These are phyloP conservation scores for Chalaropsis ovoidea DNA, from an alignment of 2,329 filamentous ascomycete species.

Conservation along the genomic window DNA sequence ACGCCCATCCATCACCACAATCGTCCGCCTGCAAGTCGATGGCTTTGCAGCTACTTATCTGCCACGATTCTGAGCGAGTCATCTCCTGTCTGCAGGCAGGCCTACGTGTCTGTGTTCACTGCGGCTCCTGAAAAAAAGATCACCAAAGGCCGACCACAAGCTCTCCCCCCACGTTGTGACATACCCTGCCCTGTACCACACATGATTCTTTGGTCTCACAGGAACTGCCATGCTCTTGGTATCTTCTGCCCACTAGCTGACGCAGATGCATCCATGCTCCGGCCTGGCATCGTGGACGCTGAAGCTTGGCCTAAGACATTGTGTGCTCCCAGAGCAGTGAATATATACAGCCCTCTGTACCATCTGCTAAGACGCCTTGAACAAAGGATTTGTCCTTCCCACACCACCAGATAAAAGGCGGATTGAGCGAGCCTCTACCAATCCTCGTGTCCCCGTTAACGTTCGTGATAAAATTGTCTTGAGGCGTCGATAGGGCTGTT, in stretches of 20 bases:
- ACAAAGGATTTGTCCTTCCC: neutral
- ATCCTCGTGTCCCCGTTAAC: neutral
- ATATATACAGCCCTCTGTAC: neutral
- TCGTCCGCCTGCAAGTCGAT: too few species aligned
- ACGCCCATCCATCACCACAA: too few species aligned
- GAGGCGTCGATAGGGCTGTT: neutral
- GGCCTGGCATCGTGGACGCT: neutral
- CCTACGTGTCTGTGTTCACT: neutral
- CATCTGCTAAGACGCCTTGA: neutral
- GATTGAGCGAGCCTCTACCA: neutral
- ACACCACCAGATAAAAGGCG: neutral
- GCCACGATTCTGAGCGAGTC: too few species aligned
- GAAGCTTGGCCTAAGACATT: neutral
- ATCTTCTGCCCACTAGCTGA: neutral
- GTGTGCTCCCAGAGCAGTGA: neutral
- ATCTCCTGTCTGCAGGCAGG: neutral
- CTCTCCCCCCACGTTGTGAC: neutral
- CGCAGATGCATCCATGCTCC: neutral
- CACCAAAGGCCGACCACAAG: neutral
- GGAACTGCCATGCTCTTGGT: neutral
- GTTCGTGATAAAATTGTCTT: neutral
- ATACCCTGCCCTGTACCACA: neutral
- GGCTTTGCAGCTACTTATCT: too few species aligned
- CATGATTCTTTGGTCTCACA: neutral
- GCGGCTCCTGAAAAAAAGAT: neutral